A percentile compares a stretch with the other conserved stretches of the same genome.
Evolutionary conservation across 345 rosid species (phyloP).

Genomic region (Pelargonium nanum): DNA sequence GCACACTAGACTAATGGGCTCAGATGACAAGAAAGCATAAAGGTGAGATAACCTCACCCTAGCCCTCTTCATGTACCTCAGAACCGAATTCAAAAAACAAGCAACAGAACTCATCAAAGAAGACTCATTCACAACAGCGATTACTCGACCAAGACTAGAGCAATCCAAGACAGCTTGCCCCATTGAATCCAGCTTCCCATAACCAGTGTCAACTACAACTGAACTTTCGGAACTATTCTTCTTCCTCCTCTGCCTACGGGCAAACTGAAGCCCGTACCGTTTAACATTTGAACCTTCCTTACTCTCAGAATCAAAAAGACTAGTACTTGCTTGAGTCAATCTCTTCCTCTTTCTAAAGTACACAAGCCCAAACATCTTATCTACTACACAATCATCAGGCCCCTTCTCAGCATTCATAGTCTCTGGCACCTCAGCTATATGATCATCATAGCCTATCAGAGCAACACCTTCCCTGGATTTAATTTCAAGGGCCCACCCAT

Average conservation of each 20-base stretch:
- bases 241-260: conserved; percentile 39
- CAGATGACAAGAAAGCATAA: conserved; percentile 43
- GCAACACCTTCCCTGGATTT: conserved; percentile 17
- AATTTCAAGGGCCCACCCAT: conserved; percentile 20
- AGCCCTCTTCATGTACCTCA: conserved; percentile 37
- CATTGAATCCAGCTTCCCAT: not conserved
- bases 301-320: not conserved
- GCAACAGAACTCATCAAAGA: conserved; percentile 19
- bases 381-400: too few relatives aligned
- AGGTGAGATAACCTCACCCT: conserved; percentile 37
- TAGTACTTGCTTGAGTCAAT: conserved; percentile 4
- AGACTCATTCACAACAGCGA: conserved; percentile 23
- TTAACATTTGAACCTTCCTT: conserved; percentile 18
- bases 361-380: conserved; percentile 61
- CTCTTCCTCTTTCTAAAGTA: conserved; percentile 69
- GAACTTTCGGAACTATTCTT: not conserved
- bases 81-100: conserved; percentile 35
- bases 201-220: not conserved
- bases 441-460: conserved; percentile 8
- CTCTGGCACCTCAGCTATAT: conserved; percentile 1
- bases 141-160: conserved; percentile 16
- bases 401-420: not conserved
- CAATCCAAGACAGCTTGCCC: conserved; percentile 1
- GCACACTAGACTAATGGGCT: conserved; percentile 39
- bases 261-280: conserved; percentile 37